Base-by-base conservation (phyloP, 2,329 filamentous ascomycete genomes). In the Ampelomyces quisqualis region DNA sequence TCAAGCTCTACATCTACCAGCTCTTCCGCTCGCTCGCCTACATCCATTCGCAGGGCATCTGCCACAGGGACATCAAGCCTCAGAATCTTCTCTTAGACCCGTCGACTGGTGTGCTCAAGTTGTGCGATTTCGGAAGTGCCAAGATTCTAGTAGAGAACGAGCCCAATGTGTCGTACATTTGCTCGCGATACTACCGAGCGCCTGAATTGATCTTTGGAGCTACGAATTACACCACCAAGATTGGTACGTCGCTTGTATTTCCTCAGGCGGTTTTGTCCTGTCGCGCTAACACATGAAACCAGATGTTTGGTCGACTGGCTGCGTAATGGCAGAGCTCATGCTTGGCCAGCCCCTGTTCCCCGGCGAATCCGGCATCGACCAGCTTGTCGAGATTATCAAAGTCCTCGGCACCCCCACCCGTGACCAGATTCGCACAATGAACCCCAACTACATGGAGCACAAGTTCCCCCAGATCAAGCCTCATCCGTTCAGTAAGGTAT, bases 401-500 rank as follows among this genome's bases (percentile, higher is more conserved):
- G 91, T 98, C 38, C 77, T 98, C 47, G 93, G 93, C 45, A 98
- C 93, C 13, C 93, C 93, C 13, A 97, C 93, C 23, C 82, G 93
- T 53, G 93, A 98, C 70, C 93, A 98, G 72, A 98, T 98, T 64
- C 88, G 93, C 58, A 98, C 93, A 54, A 98, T 98, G 93, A 98
- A 98, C 73, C 93, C 93, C 45, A 98, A 98, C 73, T 98, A 98
- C 73, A 98, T 98, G 93, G 93, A 98, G 75, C 93, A 98, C 77
- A 97, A 97, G 76, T 98, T 98, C 73, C 93, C 93, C 33, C 93
- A 98, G 72, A 98, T 98, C 77, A 98, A 98, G 77, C 93, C 93
- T 43, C 93, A 98, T 66, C 93, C 93, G 19, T 98, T 98, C 78
- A 94, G 87, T 75, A 97, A 97, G 81, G 81, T 83, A 63, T 58